Percentiles rank a stretch among this genome's conserved stretches.
Conservation (phyloP, 495 filamentous ascomycete species). For the Aspergillus wentii region DNA sequence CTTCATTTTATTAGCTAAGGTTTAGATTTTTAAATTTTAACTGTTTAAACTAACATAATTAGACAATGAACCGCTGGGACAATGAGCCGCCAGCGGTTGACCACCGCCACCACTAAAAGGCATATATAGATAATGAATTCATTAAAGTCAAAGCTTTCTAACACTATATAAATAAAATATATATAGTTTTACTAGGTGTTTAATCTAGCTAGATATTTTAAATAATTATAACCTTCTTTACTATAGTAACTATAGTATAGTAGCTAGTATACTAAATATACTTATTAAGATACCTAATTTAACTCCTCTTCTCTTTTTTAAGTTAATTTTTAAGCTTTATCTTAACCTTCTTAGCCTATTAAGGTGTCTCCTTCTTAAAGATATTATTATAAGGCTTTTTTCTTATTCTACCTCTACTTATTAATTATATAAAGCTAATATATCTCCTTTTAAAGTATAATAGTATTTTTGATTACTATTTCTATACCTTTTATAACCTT, state of each 20-base stretch:
- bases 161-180: background rate
- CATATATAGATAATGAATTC: background rate
- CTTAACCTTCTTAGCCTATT: background rate
- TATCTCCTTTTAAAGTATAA: background rate
- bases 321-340: background rate
- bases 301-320: background rate
- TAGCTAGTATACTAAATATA: background rate
- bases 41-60: conserved; percentile 1
- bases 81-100: too few species aligned
- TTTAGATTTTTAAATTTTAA: background rate
- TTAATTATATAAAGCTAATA: conserved; percentile 1
- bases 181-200: background rate
- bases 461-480: background rate
- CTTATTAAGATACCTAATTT: background rate
- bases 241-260: background rate
- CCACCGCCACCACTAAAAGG: background rate
- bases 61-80: background rate
- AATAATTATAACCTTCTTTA: background rate
- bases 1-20: background rate
- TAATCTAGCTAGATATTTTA: background rate
- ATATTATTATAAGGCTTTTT: conserved; percentile 1
- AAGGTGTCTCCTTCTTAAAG: background rate
- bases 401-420: background rate
- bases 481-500: background rate
- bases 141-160: background rate